A percentile compares a stretch with the other conserved stretches of the same genome.
Evolutionary conservation across 345 rosid genomes (phyloP).

Genomic region (Boechera stricta): DNA sequence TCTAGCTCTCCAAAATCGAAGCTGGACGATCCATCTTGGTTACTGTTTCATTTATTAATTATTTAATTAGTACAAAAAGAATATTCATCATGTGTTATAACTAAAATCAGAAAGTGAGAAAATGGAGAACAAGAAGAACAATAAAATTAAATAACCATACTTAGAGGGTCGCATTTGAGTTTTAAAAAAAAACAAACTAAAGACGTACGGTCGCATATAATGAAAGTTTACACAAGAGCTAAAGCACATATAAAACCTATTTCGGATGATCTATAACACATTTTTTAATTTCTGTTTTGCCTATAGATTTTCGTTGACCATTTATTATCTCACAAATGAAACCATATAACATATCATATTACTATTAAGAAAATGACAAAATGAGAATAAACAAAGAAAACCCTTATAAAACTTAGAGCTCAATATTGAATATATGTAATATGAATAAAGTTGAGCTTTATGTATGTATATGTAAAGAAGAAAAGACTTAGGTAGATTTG

Average conservation of each 20-base stretch:
- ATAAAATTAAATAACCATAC: background rate
- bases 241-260: conserved; percentile 7
- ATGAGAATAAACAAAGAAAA: conserved; percentile 20
- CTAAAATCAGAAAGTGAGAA: background rate
- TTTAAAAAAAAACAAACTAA: background rate
- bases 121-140: background rate
- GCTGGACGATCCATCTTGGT: conserved; percentile 73
- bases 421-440: background rate
- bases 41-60: conserved; percentile 47
- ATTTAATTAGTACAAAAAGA: conserved; percentile 29
- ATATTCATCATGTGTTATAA: conserved; percentile 20
- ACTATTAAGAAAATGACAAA: conserved; percentile 28
- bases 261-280: conserved; percentile 14
- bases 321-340: conserved; percentile 1
- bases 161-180: conserved; percentile 10
- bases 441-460: background rate
- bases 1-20: conserved; percentile 98
- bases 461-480: too few relatives aligned
- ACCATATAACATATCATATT: background rate
- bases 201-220: background rate
- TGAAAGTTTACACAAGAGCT: conserved; percentile 18
- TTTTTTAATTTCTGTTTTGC: conserved; percentile 15
- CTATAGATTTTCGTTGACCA: conserved; percentile 26
- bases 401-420: conserved; percentile 3
- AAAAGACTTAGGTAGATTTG: background rate